A percentile compares a stretch with the other conserved stretches of the same genome.
Conservation (phyloP, 257 asterid species). For the Handroanthus guayacan region DNA sequence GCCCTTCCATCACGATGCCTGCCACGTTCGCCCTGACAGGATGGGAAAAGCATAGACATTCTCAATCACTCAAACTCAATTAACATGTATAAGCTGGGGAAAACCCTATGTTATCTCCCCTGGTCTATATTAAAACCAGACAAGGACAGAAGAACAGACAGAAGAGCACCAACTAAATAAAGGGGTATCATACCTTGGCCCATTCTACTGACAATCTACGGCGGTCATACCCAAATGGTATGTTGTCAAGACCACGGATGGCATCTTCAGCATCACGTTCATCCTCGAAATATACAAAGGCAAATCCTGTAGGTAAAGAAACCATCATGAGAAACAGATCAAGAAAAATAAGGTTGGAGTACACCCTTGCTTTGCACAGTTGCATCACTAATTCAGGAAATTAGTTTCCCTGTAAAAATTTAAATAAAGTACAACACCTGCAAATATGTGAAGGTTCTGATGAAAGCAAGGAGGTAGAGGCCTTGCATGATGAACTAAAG, state of each 20-base stretch:
- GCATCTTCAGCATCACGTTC: constrained; percentile 95
- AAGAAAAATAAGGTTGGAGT: neutral
- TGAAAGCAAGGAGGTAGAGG: constrained; percentile 79
- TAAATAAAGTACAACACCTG: constrained; percentile 87
- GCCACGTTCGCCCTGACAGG: constrained; percentile 86
- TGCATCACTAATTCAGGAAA: constrained; percentile 50
- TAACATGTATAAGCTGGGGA: neutral
- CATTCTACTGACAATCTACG: constrained; percentile 85
- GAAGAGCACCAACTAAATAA: neutral
- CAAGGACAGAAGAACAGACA: neutral
- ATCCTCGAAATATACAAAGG: constrained; percentile 90
- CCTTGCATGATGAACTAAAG: constrained; percentile 85
- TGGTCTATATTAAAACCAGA: neutral
- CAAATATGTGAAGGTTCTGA: constrained; percentile 77
- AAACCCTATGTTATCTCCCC: neutral
- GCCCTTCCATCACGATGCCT: constrained; percentile 71
- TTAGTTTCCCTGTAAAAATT: constrained; percentile 44
- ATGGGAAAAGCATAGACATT: constrained; percentile 3
- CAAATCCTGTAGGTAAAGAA: constrained; percentile 63
- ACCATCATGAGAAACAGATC: constrained; percentile 35
- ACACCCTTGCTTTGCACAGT: constrained; percentile 33
- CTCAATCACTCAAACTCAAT: neutral
- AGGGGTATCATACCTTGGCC: constrained; percentile 68
- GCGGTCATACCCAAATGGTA: constrained; percentile 75
- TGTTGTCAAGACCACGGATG: constrained; percentile 65